A percentile compares a stretch with the other conserved stretches of the same genome.
phyloP scores from a whole-genome alignment of 352 stramenopile genomes.

The Blastocystis sp. region DNA sequence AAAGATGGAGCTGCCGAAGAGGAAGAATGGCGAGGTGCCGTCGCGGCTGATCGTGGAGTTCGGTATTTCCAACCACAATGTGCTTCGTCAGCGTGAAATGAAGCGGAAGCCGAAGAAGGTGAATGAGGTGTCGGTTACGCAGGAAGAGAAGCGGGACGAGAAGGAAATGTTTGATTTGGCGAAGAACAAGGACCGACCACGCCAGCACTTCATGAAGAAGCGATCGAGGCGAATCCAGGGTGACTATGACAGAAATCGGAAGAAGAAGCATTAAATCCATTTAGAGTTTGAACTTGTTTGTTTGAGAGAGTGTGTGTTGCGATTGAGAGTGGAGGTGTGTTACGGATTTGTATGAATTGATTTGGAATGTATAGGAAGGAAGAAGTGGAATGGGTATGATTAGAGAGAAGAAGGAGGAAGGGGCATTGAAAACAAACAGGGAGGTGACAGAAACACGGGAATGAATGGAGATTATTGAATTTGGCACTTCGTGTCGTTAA shows the following conservation, averaged over 20 bases:
- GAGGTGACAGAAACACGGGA: no score
- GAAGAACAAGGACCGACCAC: not conserved
- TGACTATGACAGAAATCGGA: constrained; percentile 23
- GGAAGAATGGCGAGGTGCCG: constrained; percentile 70
- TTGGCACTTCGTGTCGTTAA: no score
- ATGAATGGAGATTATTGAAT: no score
- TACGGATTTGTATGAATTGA: no score
- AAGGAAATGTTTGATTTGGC: constrained; percentile 27
- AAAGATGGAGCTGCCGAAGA: constrained; percentile 71
- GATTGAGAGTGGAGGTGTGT: no score
- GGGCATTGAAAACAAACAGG: no score
- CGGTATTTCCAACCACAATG: constrained; percentile 72
- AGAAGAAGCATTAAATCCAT: not conserved
- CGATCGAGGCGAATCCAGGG: constrained; percentile 13
- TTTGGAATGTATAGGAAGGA: no score
- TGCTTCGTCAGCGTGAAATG: constrained; percentile 71
- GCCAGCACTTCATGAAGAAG: constrained; percentile 17
- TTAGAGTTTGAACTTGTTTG: constrained; percentile 3
- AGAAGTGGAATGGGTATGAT: no score
- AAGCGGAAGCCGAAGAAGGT: constrained; percentile 61
- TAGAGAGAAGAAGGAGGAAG: no score
- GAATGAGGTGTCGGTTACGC: constrained; percentile 66
- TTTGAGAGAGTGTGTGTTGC: no score
- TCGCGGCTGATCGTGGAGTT: constrained; percentile 73
- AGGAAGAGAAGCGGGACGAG: not conserved